Percentiles rank a stretch among this genome's conserved stretches.
These are phyloP conservation scores for Pezizomycotina sp. DNA, from an alignment of 2,329 filamentous ascomycete species.

Conservation along the genomic window DNA sequence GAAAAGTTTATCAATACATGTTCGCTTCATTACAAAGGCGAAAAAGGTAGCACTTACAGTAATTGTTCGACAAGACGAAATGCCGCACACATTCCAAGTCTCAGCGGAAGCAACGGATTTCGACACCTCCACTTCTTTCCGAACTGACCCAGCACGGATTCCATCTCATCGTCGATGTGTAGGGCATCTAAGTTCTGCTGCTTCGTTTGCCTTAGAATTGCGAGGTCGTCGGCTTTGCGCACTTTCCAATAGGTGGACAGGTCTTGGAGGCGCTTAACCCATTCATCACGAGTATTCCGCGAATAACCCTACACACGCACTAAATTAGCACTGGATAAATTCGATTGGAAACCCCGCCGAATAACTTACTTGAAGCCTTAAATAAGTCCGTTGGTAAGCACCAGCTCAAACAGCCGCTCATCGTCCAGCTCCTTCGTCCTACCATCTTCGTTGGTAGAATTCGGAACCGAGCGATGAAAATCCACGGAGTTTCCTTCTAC, in stretches of 20 bases:
- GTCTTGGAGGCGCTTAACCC: conserved; percentile 41
- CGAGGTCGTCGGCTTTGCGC: conserved; percentile 40
- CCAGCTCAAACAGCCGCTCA: conserved; percentile 44
- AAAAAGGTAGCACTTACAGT: conserved; percentile 28
- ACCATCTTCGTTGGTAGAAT: conserved; percentile 37
- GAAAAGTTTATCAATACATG: background rate
- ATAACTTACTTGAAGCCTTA: conserved; percentile 39
- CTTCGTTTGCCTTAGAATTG: conserved; percentile 41
- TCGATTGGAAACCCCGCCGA: background rate
- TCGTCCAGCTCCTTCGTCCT: conserved; percentile 38
- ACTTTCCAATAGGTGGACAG: conserved; percentile 46
- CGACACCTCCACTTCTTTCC: conserved; percentile 52
- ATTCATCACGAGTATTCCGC: conserved; percentile 41
- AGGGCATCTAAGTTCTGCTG: conserved; percentile 42
- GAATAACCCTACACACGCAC: conserved; percentile 38
- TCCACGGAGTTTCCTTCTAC: conserved; percentile 15
- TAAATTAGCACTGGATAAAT: conserved; percentile 8
- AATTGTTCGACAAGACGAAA: conserved; percentile 45
- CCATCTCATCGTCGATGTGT: conserved; percentile 48
- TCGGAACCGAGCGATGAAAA: conserved; percentile 23
- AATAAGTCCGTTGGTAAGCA: conserved; percentile 44
- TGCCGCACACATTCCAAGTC: conserved; percentile 52
- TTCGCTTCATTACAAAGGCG: background rate
- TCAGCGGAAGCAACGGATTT: conserved; percentile 44
- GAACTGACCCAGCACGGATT: conserved; percentile 49